These are phyloP conservation scores for Pythium phragmiticola DNA, from an alignment of 352 stramenopile species.

Conservation along the genomic window DNA sequence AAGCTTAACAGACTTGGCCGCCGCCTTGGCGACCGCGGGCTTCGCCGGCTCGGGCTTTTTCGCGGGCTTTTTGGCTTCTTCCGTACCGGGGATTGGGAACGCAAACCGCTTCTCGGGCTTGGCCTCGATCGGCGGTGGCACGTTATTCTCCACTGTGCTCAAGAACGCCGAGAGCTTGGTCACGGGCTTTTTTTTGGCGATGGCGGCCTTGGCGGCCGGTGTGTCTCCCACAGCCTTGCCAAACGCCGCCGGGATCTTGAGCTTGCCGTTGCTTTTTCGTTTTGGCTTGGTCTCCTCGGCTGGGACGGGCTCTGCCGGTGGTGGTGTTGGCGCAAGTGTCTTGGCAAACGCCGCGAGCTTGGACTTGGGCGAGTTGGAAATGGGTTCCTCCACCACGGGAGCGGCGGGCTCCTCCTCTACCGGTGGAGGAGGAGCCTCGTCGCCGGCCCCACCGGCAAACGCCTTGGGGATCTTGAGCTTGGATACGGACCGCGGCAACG, in stretches of 20 bases:
- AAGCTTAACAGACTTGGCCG: not conserved
- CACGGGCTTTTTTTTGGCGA: conserved; percentile 21
- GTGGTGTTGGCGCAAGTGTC: conserved; percentile 16
- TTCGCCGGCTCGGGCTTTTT: not conserved
- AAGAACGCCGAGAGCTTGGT: conserved; percentile 69
- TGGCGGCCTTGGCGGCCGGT: not conserved
- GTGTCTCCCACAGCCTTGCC: conserved; percentile 11
- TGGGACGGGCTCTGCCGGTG: conserved; percentile 3
- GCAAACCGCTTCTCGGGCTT: conserved; percentile 13
- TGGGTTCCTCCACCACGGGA: conserved; percentile 6
- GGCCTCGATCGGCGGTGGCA: conserved; percentile 9
- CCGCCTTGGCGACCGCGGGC: not conserved
- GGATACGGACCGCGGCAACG: conserved; percentile 49
- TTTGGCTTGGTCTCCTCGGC: not conserved
- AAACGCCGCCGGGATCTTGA: conserved; percentile 39
- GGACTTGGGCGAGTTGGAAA: conserved; percentile 17
- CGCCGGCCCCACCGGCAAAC: conserved; percentile 26
- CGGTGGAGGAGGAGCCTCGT: conserved; percentile 15
- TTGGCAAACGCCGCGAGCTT: conserved; percentile 23
- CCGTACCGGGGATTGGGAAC: conserved; percentile 15
- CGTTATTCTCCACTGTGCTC: conserved; percentile 48
- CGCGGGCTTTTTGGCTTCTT: conserved; percentile 13
- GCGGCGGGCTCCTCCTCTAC: conserved; percentile 14
- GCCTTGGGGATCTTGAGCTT: conserved; percentile 57
- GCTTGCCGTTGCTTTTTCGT: conserved; percentile 28